phyloP scores from a whole-genome alignment of 495 filamentous ascomycete genomes.

The Cercophora newfieldiana region DNA sequence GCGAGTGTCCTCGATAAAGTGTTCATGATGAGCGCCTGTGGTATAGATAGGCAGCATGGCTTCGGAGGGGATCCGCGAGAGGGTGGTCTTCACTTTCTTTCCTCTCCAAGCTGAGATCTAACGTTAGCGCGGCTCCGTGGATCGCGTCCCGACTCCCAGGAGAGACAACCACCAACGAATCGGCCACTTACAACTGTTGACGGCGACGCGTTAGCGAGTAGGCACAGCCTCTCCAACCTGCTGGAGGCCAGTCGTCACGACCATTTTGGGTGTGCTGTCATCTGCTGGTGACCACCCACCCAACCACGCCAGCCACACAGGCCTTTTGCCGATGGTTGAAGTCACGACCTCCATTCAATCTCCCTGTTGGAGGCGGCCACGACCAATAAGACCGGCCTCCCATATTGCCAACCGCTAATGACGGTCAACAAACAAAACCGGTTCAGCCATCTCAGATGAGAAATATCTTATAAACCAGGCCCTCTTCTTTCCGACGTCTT shows the following conservation, averaged over 20 bases:
- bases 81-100: neutral
- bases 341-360: slow-evolving; percentile 14
- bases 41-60: neutral
- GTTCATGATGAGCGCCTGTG: neutral
- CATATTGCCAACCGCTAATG: slow-evolving; percentile 10
- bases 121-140: neutral
- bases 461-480: neutral
- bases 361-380: slow-evolving; percentile 11
- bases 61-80: neutral
- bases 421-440: slow-evolving; percentile 26
- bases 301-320: neutral
- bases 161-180: slow-evolving; percentile 12
- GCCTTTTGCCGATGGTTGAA: slow-evolving; percentile 3
- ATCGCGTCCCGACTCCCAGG: neutral
- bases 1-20: slow-evolving; percentile 13
- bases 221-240: slow-evolving; percentile 1
- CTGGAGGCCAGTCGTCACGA: slow-evolving; percentile 15
- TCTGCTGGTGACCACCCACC: slow-evolving; percentile 12
- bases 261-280: neutral
- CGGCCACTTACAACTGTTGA: neutral
- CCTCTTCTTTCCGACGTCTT: neutral
- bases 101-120: neutral
- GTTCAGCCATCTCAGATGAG: neutral
- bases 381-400: slow-evolving; percentile 9
- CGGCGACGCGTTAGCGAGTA: slow-evolving; percentile 14